These are phyloP conservation scores for Debaryomyces subglobosus DNA, from an alignment of 1,139 yeast species.

Conservation along the genomic window DNA sequence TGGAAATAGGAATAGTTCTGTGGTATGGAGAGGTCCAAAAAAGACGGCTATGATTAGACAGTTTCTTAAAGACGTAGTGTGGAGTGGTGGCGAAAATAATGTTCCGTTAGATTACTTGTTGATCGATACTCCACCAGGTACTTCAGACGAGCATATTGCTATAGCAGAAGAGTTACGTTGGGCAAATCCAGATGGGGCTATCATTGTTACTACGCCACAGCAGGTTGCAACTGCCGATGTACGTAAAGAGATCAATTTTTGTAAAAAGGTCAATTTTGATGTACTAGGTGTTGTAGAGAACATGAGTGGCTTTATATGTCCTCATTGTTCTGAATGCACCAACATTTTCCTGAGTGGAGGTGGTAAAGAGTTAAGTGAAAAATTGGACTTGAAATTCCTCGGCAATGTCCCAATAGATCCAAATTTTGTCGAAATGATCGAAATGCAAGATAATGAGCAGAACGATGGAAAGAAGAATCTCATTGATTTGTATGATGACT, in stretches of 20 bases:
- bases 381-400: slow-evolving; percentile 63
- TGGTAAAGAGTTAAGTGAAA: slow-evolving; percentile 71
- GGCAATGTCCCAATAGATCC: slow-evolving; percentile 96
- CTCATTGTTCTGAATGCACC: slow-evolving; percentile 88
- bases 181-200: slow-evolving; percentile 50
- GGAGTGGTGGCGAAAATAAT: slow-evolving; percentile 61
- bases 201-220: slow-evolving; percentile 53
- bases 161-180: slow-evolving; percentile 86
- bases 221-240: slow-evolving; percentile 60
- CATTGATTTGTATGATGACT: slow-evolving; percentile 38
- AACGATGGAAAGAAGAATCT: slow-evolving; percentile 22
- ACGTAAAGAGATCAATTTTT: slow-evolving; percentile 51
- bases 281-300: slow-evolving; percentile 50
- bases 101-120: slow-evolving; percentile 70
- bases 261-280: slow-evolving; percentile 46
- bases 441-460: slow-evolving; percentile 46
- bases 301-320: slow-evolving; percentile 57
- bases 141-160: slow-evolving; percentile 97
- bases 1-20: slow-evolving; percentile 82
- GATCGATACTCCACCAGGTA: slow-evolving; percentile 98
- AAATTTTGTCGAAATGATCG: slow-evolving; percentile 81
- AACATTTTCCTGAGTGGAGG: slow-evolving; percentile 94
- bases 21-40: slow-evolving; percentile 98
- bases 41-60: slow-evolving; percentile 98
- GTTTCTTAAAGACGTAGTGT: slow-evolving; percentile 83